These are phyloP conservation scores for Canavalia ensiformis DNA, from an alignment of 306 rosid species.

Conservation along the genomic window DNA sequence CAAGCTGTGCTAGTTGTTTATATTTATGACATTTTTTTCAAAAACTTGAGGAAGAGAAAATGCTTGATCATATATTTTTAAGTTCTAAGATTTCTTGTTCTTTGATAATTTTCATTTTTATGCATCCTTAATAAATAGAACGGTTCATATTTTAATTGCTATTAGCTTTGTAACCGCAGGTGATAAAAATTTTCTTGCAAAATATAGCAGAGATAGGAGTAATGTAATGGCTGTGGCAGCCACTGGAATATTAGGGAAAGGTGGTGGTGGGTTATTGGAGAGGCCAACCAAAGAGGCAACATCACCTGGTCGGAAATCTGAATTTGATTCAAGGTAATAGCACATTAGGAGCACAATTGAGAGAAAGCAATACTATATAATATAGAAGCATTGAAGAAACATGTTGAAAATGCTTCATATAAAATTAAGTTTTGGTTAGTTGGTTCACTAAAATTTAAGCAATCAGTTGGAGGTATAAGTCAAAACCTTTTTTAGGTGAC, in stretches of 20 bases:
- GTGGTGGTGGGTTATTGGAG: slow-evolving; percentile 90
- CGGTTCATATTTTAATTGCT: slow-evolving; percentile 31
- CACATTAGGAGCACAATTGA: slow-evolving; percentile 8
- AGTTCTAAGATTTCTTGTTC: background rate
- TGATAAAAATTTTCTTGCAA: slow-evolving; percentile 53
- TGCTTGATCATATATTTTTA: background rate
- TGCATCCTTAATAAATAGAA: background rate
- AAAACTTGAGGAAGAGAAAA: background rate
- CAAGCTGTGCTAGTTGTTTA: background rate
- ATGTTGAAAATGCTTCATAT: slow-evolving; percentile 15
- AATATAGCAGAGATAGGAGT: slow-evolving; percentile 63
- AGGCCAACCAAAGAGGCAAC: slow-evolving; percentile 86
- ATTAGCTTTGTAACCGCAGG: slow-evolving; percentile 56
- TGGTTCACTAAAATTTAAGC: background rate
- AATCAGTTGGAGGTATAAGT: background rate
- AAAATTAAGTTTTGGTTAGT: background rate
- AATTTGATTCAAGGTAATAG: slow-evolving; percentile 73
- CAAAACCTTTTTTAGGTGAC: background rate
- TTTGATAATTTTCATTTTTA: slow-evolving; percentile 8
- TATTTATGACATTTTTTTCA: background rate
- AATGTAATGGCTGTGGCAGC: slow-evolving; percentile 58
- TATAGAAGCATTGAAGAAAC: background rate
- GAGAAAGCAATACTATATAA: background rate
- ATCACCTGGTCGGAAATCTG: slow-evolving; percentile 82
- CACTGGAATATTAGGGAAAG: slow-evolving; percentile 60